phyloP scores from a whole-genome alignment of 1,284 basidiomycete genomes.

The Moesziomyces globuligerus region DNA sequence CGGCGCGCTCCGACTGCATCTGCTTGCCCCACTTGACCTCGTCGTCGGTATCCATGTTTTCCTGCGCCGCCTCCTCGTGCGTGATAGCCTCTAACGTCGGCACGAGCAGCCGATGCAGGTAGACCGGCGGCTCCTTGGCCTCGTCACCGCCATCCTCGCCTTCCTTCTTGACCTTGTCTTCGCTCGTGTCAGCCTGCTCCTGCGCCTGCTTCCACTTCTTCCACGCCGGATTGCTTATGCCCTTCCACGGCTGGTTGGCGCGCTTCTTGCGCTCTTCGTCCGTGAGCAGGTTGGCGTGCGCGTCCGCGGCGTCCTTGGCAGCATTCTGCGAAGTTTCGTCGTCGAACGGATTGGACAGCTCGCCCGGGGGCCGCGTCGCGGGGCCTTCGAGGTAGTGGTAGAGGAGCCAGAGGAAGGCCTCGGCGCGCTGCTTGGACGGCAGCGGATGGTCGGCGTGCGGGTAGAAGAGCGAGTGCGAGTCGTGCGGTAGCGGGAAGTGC shows the following conservation, averaged over 20 bases:
- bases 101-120: constrained; percentile 50
- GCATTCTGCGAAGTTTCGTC: constrained; percentile 45
- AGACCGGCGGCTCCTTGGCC: constrained; percentile 39
- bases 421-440: constrained; percentile 53
- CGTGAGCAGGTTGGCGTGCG: constrained; percentile 37
- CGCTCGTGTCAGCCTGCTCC: constrained; percentile 22
- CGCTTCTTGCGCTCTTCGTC: constrained; percentile 44
- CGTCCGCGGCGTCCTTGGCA: constrained; percentile 32
- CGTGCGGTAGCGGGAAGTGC: constrained; percentile 59
- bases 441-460: constrained; percentile 57
- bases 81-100: constrained; percentile 43
- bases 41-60: constrained; percentile 63
- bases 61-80: constrained; percentile 41
- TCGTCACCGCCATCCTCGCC: constrained; percentile 5
- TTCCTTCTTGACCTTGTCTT: constrained; percentile 8
- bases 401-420: constrained; percentile 63
- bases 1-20: constrained; percentile 59
- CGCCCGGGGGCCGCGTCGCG: constrained; percentile 49
- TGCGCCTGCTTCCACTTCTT: constrained; percentile 47
- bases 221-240: constrained; percentile 55
- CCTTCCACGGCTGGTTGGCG: constrained; percentile 51
- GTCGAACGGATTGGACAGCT: constrained; percentile 60
- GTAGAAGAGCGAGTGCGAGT: constrained; percentile 63
- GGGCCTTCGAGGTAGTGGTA: constrained; percentile 65
- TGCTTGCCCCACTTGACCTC: constrained; percentile 62